phyloP scores from a whole-genome alignment of 331 rosid species.

The Ulmus americana region DNA sequence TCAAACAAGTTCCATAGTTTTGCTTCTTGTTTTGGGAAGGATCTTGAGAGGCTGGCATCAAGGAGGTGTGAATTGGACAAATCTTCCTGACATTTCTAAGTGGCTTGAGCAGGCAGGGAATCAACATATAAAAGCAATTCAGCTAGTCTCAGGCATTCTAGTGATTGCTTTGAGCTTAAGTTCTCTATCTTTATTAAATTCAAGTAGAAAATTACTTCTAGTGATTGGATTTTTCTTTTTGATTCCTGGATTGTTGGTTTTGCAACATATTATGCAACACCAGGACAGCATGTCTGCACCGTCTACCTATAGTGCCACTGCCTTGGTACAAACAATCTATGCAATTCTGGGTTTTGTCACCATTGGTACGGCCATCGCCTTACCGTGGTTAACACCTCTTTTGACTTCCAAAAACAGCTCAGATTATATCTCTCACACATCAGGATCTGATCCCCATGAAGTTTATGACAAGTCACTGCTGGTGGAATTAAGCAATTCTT shows the following conservation, averaged over 20 bases:
- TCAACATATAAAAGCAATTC: slow-evolving; percentile 46
- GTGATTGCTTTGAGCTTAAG: slow-evolving; percentile 44
- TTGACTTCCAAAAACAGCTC: slow-evolving; percentile 31
- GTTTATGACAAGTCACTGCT: slow-evolving; percentile 29
- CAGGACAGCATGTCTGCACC: slow-evolving; percentile 34
- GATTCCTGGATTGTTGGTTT: slow-evolving; percentile 53
- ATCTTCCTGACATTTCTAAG: slow-evolving; percentile 84
- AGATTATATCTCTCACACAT: slow-evolving; percentile 13
- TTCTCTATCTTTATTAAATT: slow-evolving; percentile 36
- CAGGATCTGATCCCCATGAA: slow-evolving; percentile 34
- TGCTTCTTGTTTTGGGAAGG: slow-evolving; percentile 69
- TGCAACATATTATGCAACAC: slow-evolving; percentile 43
- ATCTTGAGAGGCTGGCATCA: slow-evolving; percentile 95
- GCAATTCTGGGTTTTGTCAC: slow-evolving; percentile 46
- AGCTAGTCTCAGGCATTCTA: slow-evolving; percentile 48
- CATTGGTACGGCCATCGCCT: slow-evolving; percentile 37
- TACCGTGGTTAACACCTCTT: slow-evolving; percentile 63
- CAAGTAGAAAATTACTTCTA: slow-evolving; percentile 36
- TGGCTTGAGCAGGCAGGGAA: slow-evolving; percentile 78
- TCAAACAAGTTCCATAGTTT: slow-evolving; percentile 35
- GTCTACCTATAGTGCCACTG: slow-evolving; percentile 40
- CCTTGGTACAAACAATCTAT: slow-evolving; percentile 58
- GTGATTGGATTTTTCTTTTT: slow-evolving; percentile 52
- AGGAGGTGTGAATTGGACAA: slow-evolving; percentile 93
- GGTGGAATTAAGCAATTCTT: slow-evolving; percentile 40